phyloP scores from a whole-genome alignment of 164 flowering plant genomes.

The Vitis riparia region DNA sequence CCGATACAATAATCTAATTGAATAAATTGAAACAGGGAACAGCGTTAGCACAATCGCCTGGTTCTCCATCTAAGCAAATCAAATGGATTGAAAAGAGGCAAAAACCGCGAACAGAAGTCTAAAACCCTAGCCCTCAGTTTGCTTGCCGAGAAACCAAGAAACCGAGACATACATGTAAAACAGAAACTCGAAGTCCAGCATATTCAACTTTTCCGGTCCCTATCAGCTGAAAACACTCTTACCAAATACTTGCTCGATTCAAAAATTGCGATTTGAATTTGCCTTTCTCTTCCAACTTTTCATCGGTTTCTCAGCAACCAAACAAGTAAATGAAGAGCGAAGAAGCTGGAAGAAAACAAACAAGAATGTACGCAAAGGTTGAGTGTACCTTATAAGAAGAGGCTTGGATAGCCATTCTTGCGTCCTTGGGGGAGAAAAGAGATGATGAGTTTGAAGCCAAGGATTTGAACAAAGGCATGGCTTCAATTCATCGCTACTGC shows the following conservation, averaged over 20 bases:
- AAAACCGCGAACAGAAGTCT: neutral
- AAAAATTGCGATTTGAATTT: no score
- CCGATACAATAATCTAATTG: no score
- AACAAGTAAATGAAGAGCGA: neutral
- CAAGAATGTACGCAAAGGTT: no score
- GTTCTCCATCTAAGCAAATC: neutral
- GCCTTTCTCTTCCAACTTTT: neutral
- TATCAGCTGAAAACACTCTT: no score
- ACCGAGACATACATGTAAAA: neutral
- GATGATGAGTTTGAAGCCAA: slow-evolving; percentile 28
- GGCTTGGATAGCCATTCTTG: slow-evolving; percentile 32
- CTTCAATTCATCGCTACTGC: no score
- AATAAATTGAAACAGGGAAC: no score
- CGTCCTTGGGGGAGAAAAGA: slow-evolving; percentile 21
- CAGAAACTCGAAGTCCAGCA: no score
- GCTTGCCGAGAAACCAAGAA: neutral
- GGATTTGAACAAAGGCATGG: slow-evolving; percentile 23
- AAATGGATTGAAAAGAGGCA: neutral
- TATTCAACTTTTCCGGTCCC: no score
- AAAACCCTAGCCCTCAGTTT: neutral
- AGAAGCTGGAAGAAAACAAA: neutral
- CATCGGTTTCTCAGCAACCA: neutral
- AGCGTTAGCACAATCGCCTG: no score
- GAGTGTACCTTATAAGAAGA: slow-evolving; percentile 32
- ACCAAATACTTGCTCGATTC: no score